Conservation (phyloP, 495 filamentous ascomycete species). For the Trichoderma reesei region DNA sequence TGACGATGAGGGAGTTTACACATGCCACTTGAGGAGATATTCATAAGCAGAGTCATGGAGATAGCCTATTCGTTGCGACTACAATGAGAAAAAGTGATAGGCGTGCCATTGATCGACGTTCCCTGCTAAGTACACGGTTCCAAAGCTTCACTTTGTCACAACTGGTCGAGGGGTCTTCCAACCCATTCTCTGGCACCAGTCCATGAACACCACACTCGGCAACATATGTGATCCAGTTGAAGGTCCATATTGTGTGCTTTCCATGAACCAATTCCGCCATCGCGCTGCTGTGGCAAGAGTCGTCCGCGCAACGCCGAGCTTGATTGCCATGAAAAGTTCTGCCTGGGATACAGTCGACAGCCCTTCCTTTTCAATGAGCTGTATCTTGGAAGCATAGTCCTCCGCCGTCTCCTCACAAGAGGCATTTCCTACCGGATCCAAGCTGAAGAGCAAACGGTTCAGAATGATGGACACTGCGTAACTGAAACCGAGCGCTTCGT, state of each 20-base stretch:
- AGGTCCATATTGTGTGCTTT: not conserved
- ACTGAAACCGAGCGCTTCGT: not conserved
- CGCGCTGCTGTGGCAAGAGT: not conserved
- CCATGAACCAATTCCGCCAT: not conserved
- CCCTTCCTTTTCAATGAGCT: not conserved
- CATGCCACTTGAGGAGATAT: not conserved
- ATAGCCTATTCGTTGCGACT: conserved; percentile 1
- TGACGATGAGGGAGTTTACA: not conserved
- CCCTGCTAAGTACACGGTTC: not conserved
- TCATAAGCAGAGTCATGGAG: not conserved
- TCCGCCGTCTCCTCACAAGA: conserved; percentile 1
- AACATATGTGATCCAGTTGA: not conserved
- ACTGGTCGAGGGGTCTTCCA: not conserved
- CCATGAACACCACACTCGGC: not conserved
- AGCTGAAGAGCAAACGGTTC: not conserved
- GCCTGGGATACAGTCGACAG: not conserved
- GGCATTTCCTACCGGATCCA: not conserved
- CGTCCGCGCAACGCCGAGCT: not conserved
- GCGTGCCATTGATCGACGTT: not conserved
- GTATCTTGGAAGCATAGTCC: not conserved
- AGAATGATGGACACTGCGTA: not conserved
- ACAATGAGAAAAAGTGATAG: not conserved
- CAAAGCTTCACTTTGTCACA: not conserved
- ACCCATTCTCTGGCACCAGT: not conserved
- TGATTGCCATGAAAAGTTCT: not conserved